Evolutionary conservation across 306 rosid species (phyloP).

Genomic region (Corylus avellana): DNA sequence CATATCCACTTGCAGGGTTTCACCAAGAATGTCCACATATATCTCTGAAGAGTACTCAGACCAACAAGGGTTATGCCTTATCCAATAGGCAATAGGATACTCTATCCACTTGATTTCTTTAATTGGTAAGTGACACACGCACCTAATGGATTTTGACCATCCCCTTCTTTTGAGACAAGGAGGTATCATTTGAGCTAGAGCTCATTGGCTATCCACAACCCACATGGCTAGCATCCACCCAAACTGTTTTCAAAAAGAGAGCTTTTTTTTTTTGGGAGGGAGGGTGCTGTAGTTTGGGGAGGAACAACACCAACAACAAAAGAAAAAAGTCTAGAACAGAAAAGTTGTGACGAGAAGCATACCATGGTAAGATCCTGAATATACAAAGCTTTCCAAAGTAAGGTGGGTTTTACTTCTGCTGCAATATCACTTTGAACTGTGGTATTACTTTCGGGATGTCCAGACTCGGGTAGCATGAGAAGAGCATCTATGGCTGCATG

Average conservation of each 20-base stretch:
- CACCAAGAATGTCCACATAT: neutral
- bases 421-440: conserved; percentile 43
- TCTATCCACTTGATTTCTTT: neutral
- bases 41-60: conserved; percentile 7
- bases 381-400: conserved; percentile 80
- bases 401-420: conserved; percentile 46
- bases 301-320: neutral
- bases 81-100: neutral
- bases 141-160: neutral
- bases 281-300: too few relatives aligned
- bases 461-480: conserved; percentile 49
- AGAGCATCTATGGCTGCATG: conserved; percentile 65
- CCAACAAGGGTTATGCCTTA: neutral
- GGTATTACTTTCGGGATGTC: conserved; percentile 49
- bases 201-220: neutral
- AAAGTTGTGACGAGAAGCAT: conserved; percentile 37
- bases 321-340: neutral
- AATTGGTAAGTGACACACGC: neutral
- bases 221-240: neutral
- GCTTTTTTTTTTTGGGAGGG: too few relatives aligned
- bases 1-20: neutral
- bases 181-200: neutral
- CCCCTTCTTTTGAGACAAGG: neutral
- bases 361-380: conserved; percentile 71
- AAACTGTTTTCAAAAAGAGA: too few relatives aligned